These are phyloP conservation scores for Grosmannia huntii DNA, from an alignment of 2,329 filamentous ascomycete species.

Conservation along the genomic window DNA sequence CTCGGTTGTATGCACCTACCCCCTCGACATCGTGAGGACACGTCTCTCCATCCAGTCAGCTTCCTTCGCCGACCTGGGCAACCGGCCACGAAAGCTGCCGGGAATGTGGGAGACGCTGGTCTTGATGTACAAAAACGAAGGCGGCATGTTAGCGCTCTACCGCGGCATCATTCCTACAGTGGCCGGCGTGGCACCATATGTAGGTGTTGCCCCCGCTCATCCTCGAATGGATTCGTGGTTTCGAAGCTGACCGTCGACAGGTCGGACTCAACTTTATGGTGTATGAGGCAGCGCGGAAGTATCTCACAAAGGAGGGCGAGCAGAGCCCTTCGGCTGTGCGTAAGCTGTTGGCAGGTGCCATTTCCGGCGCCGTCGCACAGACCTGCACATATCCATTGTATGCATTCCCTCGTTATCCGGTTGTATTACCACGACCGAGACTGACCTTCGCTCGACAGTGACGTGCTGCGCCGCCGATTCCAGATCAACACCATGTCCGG, in stretches of 20 bases:
- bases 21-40: slow-evolving; percentile 93
- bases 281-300: slow-evolving; percentile 77
- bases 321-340: slow-evolving; percentile 66
- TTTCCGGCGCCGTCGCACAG: slow-evolving; percentile 93
- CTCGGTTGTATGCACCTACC: slow-evolving; percentile 89
- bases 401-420: slow-evolving; percentile 24
- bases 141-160: slow-evolving; percentile 76
- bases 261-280: slow-evolving; percentile 98
- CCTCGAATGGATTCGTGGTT: background rate
- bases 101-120: slow-evolving; percentile 84
- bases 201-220: slow-evolving; percentile 21
- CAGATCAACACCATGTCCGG: slow-evolving; percentile 99
- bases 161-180: slow-evolving; percentile 89
- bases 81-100: slow-evolving; percentile 54
- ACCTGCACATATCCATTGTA: slow-evolving; percentile 98
- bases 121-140: slow-evolving; percentile 83
- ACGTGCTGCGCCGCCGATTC: slow-evolving; percentile 84
- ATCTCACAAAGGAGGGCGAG: slow-evolving; percentile 78
- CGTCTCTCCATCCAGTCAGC: slow-evolving; percentile 93
- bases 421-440: background rate
- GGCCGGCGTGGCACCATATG: slow-evolving; percentile 90
- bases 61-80: slow-evolving; percentile 71
- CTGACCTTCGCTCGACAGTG: slow-evolving; percentile 35
- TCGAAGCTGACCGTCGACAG: slow-evolving; percentile 25
- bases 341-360: slow-evolving; percentile 79